Evolutionary conservation across 1,284 basidiomycete species (phyloP), one percentile per base, ranked within the genome.

Genomic region (Puccinia novopanici): DNA sequence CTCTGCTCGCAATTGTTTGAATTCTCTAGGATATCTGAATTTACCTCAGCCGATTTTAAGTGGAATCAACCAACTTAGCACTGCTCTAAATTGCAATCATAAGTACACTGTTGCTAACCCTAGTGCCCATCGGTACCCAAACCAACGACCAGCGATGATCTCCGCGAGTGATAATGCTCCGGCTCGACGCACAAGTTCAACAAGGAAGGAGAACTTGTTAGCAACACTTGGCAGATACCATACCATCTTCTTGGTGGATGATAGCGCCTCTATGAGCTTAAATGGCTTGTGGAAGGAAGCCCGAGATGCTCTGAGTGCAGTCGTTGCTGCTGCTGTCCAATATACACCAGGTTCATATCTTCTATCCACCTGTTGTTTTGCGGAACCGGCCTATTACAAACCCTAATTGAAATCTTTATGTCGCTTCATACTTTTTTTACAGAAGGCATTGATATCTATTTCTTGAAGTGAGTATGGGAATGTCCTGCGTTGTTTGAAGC

Each of bases 391-490:
- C 34, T 3, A 9, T 1, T 37, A 63, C 40, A 37, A 22, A 55
- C 27, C 22, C 17, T 2, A 10, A n/a, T 57, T 50, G 50, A 42
- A 13, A 4, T 22, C 48, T 12, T 48, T 2, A 24, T 40, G 6
- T 13, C 57, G 5, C 54, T 40, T 40, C 48, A 17, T 37, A n/a
- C 55, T 22, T 54, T 22, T 2, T 17, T 27, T 70, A 13, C 52
- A 79, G 77, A 79, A 48, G 77, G 77, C 12, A 72, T 79, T 42
- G 77, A 79, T 45, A 68, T 79, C 30, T 79, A 71, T 72, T 79
- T 79, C 45, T 40, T 79, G 37, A 79, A 72, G 77, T 79, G 42
- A 72, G 77, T 61, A 13, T 0, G 12, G 17, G 54, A 30, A 52
- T 3, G 15, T 22, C 42, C 22, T 74, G 27, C 42, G 17, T 1